Percentiles rank a stretch among this genome's conserved stretches.
These are phyloP conservation scores for Paramecium biaurelia DNA, from an alignment of 73 alveolate species.

Conservation along the genomic window DNA sequence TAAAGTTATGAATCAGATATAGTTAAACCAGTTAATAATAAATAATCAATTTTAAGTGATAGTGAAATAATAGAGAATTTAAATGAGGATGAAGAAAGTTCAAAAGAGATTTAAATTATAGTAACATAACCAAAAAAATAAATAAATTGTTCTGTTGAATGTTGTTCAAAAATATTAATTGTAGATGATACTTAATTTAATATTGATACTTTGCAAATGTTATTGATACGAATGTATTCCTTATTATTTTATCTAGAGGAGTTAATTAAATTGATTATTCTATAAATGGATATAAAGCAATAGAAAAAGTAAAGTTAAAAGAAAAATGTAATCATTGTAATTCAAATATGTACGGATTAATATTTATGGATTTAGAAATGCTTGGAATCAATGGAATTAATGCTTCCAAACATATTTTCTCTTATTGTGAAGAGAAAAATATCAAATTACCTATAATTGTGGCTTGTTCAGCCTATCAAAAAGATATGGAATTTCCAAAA, in stretches of 20 bases:
- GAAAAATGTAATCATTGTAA: neutral
- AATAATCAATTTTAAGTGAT: neutral
- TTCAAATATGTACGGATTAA: neutral
- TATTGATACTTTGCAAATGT: neutral
- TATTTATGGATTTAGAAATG: slow-evolving; percentile 56
- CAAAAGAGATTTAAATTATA: neutral
- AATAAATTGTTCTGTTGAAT: neutral
- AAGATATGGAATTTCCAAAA: neutral
- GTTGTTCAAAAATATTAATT: neutral
- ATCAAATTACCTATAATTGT: neutral
- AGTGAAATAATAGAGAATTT: neutral
- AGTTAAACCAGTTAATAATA: neutral
- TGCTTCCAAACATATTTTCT: neutral
- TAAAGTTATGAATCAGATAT: neutral
- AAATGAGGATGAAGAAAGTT: neutral
- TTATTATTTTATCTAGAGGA: neutral
- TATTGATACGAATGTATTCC: neutral
- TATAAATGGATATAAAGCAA: neutral
- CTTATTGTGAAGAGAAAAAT: neutral
- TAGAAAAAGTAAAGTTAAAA: neutral
- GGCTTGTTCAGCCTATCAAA: neutral
- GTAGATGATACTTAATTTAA: slow-evolving; percentile 6
- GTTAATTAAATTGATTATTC: neutral
- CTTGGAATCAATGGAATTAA: slow-evolving; percentile 3
- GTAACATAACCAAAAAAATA: neutral